phyloP scores from a whole-genome alignment of 805 yeast genomes.

The Kodamaea fukazawae region DNA sequence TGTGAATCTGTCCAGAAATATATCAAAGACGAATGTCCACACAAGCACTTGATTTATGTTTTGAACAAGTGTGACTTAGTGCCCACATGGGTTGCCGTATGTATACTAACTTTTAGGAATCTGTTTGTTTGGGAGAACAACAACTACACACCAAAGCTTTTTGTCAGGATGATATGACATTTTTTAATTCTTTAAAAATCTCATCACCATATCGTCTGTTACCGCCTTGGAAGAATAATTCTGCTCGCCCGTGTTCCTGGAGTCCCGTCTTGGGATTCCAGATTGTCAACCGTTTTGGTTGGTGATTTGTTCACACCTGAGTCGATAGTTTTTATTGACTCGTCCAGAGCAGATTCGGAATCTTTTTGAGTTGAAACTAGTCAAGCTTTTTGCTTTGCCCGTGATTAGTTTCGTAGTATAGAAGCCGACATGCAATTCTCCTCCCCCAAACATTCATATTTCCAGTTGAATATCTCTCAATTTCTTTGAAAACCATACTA shows the following conservation, averaged over 20 bases:
- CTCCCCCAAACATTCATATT: slow-evolving; percentile 1
- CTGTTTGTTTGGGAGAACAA: slow-evolving; percentile 1
- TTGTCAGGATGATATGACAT: slow-evolving; percentile 68
- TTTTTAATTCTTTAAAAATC: slow-evolving; percentile 19
- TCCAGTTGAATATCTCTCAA: background rate
- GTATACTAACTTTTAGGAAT: slow-evolving; percentile 38
- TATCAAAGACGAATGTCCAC: slow-evolving; percentile 90
- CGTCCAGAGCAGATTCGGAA: slow-evolving; percentile 52
- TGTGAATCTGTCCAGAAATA: slow-evolving; percentile 92
- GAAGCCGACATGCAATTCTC: slow-evolving; percentile 61
- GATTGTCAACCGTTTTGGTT: slow-evolving; percentile 37
- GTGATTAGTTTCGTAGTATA: slow-evolving; percentile 76
- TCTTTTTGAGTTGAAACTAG: slow-evolving; percentile 81
- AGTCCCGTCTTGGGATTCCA: slow-evolving; percentile 45
- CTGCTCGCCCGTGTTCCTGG: slow-evolving; percentile 51
- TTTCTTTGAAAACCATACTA: slow-evolving; percentile 23
- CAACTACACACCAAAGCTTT: slow-evolving; percentile 61
- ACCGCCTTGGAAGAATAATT: slow-evolving; percentile 92
- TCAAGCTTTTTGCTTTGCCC: slow-evolving; percentile 20
- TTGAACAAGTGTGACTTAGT: slow-evolving; percentile 96
- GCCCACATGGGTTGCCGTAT: slow-evolving; percentile 99
- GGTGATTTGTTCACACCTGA: slow-evolving; percentile 30
- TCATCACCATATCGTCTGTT: slow-evolving; percentile 74
- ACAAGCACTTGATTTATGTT: slow-evolving; percentile 91
- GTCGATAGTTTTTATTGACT: slow-evolving; percentile 37